phyloP scores from a whole-genome alignment of 306 rosid genomes.

The Gleditsia sinensis region DNA sequence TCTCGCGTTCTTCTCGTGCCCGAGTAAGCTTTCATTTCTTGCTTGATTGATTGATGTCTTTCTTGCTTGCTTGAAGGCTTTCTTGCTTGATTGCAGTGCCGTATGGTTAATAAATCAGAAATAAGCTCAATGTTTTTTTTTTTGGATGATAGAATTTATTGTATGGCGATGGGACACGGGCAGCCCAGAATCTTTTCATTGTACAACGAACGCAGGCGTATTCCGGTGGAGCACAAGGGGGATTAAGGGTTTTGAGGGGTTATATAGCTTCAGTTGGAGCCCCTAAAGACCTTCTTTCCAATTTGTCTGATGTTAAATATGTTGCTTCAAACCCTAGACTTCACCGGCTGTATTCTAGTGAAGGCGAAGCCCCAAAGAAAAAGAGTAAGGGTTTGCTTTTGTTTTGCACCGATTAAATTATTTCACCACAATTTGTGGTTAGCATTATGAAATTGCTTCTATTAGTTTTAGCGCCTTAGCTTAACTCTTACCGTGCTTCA shows the following conservation, averaged over 20 bases:
- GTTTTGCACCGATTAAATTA: not conserved
- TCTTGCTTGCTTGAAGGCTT: not conserved
- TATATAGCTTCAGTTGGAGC: conserved; percentile 54
- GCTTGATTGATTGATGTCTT: not conserved
- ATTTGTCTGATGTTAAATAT: conserved; percentile 51
- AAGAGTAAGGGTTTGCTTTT: conserved; percentile 59
- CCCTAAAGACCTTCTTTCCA: conserved; percentile 37
- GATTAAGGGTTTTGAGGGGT: conserved; percentile 64
- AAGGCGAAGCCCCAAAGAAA: conserved; percentile 82
- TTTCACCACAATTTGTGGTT: not conserved
- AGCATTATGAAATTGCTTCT: not conserved
- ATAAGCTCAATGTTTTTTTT: not conserved
- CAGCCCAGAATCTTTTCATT: conserved; percentile 30
- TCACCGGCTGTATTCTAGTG: conserved; percentile 69
- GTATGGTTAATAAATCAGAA: not conserved
- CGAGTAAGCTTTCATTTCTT: not conserved
- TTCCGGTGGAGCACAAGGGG: conserved; percentile 51
- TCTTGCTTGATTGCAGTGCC: not conserved
- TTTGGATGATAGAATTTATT: conserved; percentile 51
- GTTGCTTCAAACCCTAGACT: conserved; percentile 64
- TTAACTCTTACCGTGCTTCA: not conserved
- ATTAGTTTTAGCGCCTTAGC: not conserved
- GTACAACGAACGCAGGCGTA: conserved; percentile 41
- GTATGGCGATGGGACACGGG: conserved; percentile 53
- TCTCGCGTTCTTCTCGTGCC: not conserved